Conservation (phyloP, 371 early-diverging fungal genomes). For the Rozella allomycis region DNA sequence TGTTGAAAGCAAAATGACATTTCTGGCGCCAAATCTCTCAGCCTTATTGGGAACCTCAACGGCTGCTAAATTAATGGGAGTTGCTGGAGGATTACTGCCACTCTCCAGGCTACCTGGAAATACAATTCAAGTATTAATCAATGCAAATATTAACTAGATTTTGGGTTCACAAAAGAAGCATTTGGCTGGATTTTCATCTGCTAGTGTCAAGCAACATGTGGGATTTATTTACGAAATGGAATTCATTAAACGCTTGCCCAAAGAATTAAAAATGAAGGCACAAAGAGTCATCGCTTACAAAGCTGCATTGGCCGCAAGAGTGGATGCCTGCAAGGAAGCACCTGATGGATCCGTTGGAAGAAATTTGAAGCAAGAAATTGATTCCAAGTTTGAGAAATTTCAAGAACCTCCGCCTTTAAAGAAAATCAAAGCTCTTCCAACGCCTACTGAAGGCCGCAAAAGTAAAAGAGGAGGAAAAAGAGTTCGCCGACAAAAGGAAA, state of each 20-base stretch:
- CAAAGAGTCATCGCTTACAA: constrained; percentile 40
- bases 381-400: constrained; percentile 57
- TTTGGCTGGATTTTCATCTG: constrained; percentile 54
- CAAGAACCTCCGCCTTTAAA: constrained; percentile 70
- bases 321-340: constrained; percentile 48
- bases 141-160: constrained; percentile 1
- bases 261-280: constrained; percentile 52
- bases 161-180: constrained; percentile 33
- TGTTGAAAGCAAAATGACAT: constrained; percentile 72
- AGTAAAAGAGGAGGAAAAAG: constrained; percentile 74
- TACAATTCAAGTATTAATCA: constrained; percentile 48
- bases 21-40: constrained; percentile 84
- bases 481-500: constrained; percentile 59
- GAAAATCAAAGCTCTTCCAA: constrained; percentile 62
- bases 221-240: constrained; percentile 63
- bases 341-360: constrained; percentile 46
- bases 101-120: constrained; percentile 77
- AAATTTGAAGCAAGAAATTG: constrained; percentile 50
- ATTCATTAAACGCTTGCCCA: constrained; percentile 38
- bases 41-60: constrained; percentile 61
- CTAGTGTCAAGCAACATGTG: constrained; percentile 42
- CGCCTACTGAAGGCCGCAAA: constrained; percentile 75
- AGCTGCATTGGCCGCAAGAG: constrained; percentile 52
- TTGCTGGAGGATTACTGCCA: constrained; percentile 67
- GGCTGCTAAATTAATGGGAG: constrained; percentile 74